A percentile compares a stretch with the other conserved stretches of the same genome.
phyloP scores from a whole-genome alignment of 306 rosid genomes.

The Canavalia ensiformis region DNA sequence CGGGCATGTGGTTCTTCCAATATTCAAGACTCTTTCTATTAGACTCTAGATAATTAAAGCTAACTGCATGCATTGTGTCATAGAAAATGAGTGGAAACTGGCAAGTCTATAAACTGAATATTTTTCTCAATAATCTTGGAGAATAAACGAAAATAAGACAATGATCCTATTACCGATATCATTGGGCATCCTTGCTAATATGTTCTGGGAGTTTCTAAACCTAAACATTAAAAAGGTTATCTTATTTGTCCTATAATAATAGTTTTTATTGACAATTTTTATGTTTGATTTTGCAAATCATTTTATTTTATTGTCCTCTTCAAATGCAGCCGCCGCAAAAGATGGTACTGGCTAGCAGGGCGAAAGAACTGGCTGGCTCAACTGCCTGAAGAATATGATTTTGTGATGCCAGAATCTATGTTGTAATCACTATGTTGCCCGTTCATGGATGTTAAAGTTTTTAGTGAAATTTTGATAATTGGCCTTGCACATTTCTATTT shows the following conservation, averaged over 20 bases:
- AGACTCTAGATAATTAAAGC: constrained; percentile 5
- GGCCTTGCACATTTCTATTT: constrained; percentile 35
- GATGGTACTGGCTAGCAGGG: constrained; percentile 51
- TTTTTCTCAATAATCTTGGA: background rate
- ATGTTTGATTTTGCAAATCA: constrained; percentile 38
- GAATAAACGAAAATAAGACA: constrained; percentile 2
- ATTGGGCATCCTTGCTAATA: constrained; percentile 26
- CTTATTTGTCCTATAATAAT: background rate
- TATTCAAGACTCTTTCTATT: constrained; percentile 3
- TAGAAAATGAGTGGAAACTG: constrained; percentile 4
- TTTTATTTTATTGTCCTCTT: constrained; percentile 20
- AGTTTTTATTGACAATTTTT: background rate
- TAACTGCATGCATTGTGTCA: background rate
- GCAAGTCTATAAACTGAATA: background rate
- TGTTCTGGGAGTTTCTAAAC: constrained; percentile 3
- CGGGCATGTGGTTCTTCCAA: background rate
- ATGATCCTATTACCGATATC: constrained; percentile 1
- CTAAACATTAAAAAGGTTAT: background rate
- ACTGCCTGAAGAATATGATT: constrained; percentile 53
- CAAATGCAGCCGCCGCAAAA: constrained; percentile 70
- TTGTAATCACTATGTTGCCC: constrained; percentile 33
- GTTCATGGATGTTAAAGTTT: constrained; percentile 35
- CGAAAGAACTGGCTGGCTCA: constrained; percentile 57
- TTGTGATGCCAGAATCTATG: constrained; percentile 37
- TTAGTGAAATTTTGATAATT: constrained; percentile 43